Conservation (phyloP, 164 flowering plant genomes). For the Macadamia integrifolia region DNA sequence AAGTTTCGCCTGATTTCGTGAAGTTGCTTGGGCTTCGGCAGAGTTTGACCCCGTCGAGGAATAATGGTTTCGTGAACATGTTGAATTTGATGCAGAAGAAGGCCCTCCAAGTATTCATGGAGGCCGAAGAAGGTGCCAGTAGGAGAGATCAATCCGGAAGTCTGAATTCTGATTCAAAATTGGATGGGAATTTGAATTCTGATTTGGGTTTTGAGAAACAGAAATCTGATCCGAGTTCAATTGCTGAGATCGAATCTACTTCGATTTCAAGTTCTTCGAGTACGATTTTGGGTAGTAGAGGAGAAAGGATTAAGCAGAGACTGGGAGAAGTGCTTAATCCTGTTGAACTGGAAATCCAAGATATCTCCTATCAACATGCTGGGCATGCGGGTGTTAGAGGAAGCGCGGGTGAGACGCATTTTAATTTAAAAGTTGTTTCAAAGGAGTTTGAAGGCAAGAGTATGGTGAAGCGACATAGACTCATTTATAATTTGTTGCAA, state of each 20-base stretch:
- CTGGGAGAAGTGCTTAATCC: conserved; percentile 64
- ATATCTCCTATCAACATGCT: conserved; percentile 84
- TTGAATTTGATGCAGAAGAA: conserved; percentile 86
- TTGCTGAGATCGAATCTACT: conserved; percentile 2
- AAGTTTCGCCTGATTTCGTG: conserved; percentile 77
- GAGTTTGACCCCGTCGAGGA: conserved; percentile 86
- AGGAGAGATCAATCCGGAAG: neutral
- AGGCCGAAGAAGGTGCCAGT: conserved; percentile 31
- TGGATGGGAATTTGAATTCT: conserved; percentile 1
- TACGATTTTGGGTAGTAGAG: conserved; percentile 51
- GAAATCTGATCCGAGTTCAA: neutral
- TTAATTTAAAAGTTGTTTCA: conserved; percentile 75
- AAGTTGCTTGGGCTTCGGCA: conserved; percentile 76
- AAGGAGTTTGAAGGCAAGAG: conserved; percentile 85
- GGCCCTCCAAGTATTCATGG: conserved; percentile 50
- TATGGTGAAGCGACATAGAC: conserved; percentile 83
- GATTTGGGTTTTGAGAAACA: neutral
- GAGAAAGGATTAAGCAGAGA: conserved; percentile 58
- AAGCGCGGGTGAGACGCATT: conserved; percentile 86
- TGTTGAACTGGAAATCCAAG: conserved; percentile 61
- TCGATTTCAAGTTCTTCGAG: conserved; percentile 13
- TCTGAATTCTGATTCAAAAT: conserved; percentile 1
- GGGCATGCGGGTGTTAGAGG: conserved; percentile 80
- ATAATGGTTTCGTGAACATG: conserved; percentile 94
- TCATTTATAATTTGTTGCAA: conserved; percentile 65